phyloP scores from a whole-genome alignment of 306 rosid species.

The Sicyos edulis region DNA sequence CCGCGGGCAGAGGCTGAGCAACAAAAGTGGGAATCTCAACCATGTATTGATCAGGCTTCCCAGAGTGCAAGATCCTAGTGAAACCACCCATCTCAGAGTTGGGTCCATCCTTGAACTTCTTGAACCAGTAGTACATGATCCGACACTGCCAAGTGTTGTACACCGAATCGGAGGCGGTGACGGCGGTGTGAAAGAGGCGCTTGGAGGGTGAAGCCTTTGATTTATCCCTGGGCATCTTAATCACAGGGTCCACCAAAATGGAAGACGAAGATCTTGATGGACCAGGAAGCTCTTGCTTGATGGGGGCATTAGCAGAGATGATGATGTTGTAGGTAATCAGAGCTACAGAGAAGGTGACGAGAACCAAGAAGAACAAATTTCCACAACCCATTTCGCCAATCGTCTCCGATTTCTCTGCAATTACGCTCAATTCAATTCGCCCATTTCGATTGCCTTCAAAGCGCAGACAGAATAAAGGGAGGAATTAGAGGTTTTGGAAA shows the following conservation, averaged over 20 bases:
- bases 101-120: constrained; percentile 44
- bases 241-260: constrained; percentile 57
- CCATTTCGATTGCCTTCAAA: background rate
- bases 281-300: constrained; percentile 80
- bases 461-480: background rate
- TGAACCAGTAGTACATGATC: constrained; percentile 90
- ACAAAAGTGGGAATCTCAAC: constrained; percentile 94
- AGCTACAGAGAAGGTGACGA: constrained; percentile 74
- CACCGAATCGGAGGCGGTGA: constrained; percentile 83
- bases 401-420: background rate
- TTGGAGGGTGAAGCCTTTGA: constrained; percentile 32
- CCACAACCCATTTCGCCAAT: constrained; percentile 74
- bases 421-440: background rate
- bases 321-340: constrained; percentile 89
- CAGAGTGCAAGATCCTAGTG: constrained; percentile 86
- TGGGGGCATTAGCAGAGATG: constrained; percentile 76
- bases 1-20: constrained; percentile 94
- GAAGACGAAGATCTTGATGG: constrained; percentile 45
- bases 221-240: constrained; percentile 70
- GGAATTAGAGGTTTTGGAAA: background rate
- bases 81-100: constrained; percentile 92
- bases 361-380: constrained; percentile 63
- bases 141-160: constrained; percentile 98
- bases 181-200: constrained; percentile 87
- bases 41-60: constrained; percentile 69